phyloP scores from a whole-genome alignment of 352 stramenopile genomes.

The Aphanomyces cochlioides region DNA sequence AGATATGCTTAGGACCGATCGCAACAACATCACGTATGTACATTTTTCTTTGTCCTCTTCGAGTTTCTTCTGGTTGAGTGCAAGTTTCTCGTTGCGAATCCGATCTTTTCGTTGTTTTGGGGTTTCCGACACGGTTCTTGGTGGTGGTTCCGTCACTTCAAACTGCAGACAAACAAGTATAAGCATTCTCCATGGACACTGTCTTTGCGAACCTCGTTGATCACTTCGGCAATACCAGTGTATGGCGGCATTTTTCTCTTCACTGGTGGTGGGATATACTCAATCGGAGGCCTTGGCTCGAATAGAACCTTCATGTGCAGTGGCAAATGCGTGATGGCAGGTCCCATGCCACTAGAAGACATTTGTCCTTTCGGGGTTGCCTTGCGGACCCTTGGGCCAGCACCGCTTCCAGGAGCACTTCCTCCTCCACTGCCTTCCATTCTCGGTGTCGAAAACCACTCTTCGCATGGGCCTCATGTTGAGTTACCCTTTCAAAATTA shows the following conservation, averaged over 20 bases:
- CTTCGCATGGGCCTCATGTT: neutral
- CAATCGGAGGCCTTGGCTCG: constrained; percentile 70
- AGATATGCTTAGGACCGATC: constrained; percentile 19
- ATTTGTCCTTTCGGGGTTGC: constrained; percentile 87
- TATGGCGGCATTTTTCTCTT: constrained; percentile 88
- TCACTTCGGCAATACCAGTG: constrained; percentile 47
- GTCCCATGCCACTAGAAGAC: constrained; percentile 82
- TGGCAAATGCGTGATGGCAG: constrained; percentile 74
- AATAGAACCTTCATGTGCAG: constrained; percentile 78
- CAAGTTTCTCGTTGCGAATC: constrained; percentile 53
- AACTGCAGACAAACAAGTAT: constrained; percentile 40
- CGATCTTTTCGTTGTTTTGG: constrained; percentile 72
- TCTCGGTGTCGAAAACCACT: neutral
- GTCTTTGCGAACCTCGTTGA: constrained; percentile 34
- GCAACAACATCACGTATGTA: constrained; percentile 19
- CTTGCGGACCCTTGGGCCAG: constrained; percentile 44
- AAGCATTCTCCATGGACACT: neutral
- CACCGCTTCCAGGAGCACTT: neutral
- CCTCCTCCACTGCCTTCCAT: constrained; percentile 14
- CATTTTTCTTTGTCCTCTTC: constrained; percentile 58
- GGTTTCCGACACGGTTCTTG: constrained; percentile 62
- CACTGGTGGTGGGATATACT: constrained; percentile 61
- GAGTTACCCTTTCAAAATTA: neutral
- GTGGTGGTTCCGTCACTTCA: constrained; percentile 54
- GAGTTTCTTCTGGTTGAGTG: constrained; percentile 60